Evolutionary conservation across 148 eudicot species (phyloP), one percentile per base, ranked within the genome.

Genomic region (Nyssa sinensis): DNA sequence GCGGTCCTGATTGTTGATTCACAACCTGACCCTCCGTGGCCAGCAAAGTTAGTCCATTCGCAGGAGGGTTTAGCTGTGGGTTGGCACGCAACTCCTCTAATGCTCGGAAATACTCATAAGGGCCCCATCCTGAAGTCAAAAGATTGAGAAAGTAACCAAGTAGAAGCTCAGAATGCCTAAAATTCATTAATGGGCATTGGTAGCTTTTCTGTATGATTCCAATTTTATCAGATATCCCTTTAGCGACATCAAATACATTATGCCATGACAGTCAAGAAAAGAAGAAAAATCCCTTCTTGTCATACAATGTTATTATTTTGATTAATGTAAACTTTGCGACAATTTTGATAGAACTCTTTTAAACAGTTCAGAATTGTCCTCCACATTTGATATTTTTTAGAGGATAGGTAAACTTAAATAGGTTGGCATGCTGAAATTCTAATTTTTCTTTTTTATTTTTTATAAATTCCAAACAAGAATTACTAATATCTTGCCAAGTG

Each of bases 71-170:
- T 35, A 23, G 27, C 2, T 31, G 27, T 65, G 69, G 35, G 41
- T 10, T 41, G 17, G 60, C 14, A 63, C 34, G 37, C 24, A 68
- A 0, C 77, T 90, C 88, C 29, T 84, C 90, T 57, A 83, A 7
- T 61, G 92, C 92, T 31, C 75, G 74, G 49, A 88, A 86, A 44
- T 90, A 88, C 39, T 92, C 89, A 55, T 90, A 82, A 19, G 90
- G 82, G 23, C 90, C 90, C 95, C 95, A 88, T 35, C 95, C 95
- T 90, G 66, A 33, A 49, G 59, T 24, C 44, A 63, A 32, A 31
- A 14, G 27, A 64, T 24, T 28, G 32, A 27, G 31, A 16, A 60
- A 13, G 32, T 60, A 60, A 60, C 2, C 6, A 55, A 55, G 3
- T 55, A n/a, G 6, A n/a, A 7, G 23, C 59, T 55, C 4, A 55